Evolutionary conservation across 2,329 filamentous ascomycete species (phyloP).

Genomic region (Hypoxylon sp.): DNA sequence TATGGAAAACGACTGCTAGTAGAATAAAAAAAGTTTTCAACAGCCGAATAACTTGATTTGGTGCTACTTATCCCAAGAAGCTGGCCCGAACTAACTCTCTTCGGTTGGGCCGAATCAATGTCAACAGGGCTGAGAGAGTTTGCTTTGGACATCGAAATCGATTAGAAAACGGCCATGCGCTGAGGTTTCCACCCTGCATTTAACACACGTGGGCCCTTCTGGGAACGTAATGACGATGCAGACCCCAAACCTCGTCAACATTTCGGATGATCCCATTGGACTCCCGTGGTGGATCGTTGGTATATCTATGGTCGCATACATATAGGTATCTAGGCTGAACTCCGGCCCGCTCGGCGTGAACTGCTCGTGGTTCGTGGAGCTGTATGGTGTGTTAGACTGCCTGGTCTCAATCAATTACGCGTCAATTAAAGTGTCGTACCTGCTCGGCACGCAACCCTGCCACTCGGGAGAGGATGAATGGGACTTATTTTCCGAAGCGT

Average conservation of each 20-base stretch:
- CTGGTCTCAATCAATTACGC: conserved; percentile 24
- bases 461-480: background rate
- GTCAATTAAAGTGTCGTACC: conserved; percentile 25
- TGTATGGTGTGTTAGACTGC: conserved; percentile 11
- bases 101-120: background rate
- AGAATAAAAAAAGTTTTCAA: conserved; percentile 7
- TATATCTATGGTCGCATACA: conserved; percentile 24
- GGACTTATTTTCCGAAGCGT: background rate
- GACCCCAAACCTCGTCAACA: conserved; percentile 6
- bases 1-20: conserved; percentile 2
- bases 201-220: conserved; percentile 15
- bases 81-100: background rate
- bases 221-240: conserved; percentile 20
- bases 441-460: conserved; percentile 35
- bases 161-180: background rate
- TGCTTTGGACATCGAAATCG: background rate
- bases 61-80: background rate
- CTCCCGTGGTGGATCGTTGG: conserved; percentile 9
- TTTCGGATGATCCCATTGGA: conserved; percentile 18
- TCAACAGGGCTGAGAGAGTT: conserved; percentile 16
- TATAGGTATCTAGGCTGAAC: background rate
- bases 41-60: conserved; percentile 6
- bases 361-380: conserved; percentile 16
- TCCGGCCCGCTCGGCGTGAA: conserved; percentile 18
- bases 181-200: conserved; percentile 19